Conservation (phyloP, 2,329 filamentous ascomycete species). For the Zelopaecilomyces penicillatus region DNA sequence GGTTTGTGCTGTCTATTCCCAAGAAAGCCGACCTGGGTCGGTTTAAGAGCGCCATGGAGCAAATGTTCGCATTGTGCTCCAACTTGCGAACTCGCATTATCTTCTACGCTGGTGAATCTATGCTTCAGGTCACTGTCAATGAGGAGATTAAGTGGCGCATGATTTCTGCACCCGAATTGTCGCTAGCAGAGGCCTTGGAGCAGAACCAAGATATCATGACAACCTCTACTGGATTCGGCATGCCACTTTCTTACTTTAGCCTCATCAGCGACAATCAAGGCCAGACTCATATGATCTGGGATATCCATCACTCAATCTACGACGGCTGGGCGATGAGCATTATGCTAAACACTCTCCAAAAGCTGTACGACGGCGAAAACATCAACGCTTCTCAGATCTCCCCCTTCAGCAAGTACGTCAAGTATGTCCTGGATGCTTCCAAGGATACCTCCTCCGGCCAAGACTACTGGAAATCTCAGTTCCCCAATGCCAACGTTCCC, state of each 20-base stretch:
- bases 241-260: background rate
- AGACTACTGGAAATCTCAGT: background rate
- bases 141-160: background rate
- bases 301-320: conserved; percentile 4
- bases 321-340: conserved; percentile 3
- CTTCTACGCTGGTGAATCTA: background rate
- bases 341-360: background rate
- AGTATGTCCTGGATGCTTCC: background rate
- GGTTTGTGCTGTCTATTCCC: background rate
- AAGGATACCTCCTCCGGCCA: background rate
- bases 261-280: background rate
- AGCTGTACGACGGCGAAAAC: background rate
- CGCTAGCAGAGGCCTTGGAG: background rate
- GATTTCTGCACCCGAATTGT: background rate
- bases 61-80: background rate
- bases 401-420: too few relatives aligned
- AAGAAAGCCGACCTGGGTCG: background rate
- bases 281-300: background rate
- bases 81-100: conserved; percentile 1
- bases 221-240: background rate
- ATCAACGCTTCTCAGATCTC: too few relatives aligned
- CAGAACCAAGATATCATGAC: background rate
- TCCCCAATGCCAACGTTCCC: background rate
- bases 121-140: background rate
- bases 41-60: background rate